Conservation (phyloP, 164 flowering plant species). For the Piper longum region DNA sequence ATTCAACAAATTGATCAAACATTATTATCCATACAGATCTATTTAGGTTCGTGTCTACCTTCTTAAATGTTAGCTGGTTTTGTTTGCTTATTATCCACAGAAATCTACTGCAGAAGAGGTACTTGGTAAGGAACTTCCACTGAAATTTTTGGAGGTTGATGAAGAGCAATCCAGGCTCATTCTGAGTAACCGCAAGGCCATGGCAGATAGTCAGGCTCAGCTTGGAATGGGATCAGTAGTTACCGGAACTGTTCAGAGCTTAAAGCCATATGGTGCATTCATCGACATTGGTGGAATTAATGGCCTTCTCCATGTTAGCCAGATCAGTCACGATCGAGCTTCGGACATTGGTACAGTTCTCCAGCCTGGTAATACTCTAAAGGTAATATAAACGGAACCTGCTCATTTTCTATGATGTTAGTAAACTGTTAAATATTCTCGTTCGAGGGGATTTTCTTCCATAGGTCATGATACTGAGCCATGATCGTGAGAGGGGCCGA, state of each 20-base stretch:
- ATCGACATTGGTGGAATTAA: constrained; percentile 95
- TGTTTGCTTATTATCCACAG: neutral
- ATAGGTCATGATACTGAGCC: constrained; percentile 93
- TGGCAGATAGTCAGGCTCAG: constrained; percentile 95
- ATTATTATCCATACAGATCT: neutral
- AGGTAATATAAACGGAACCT: constrained; percentile 29
- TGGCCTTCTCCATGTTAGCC: constrained; percentile 98
- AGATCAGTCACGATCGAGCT: constrained; percentile 94
- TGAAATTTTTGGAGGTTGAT: constrained; percentile 90
- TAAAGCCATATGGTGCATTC: constrained; percentile 97
- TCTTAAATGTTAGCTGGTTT: neutral
- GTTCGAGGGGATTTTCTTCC: constrained; percentile 1
- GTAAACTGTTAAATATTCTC: neutral
- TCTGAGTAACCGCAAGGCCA: constrained; percentile 92
- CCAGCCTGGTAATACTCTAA: constrained; percentile 89
- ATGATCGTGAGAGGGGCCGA: constrained; percentile 92
- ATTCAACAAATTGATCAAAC: no score
- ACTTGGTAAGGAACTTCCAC: constrained; percentile 70
- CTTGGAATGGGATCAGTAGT: constrained; percentile 96
- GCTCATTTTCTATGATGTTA: neutral
- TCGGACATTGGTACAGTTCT: constrained; percentile 86
- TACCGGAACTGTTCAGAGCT: constrained; percentile 77
- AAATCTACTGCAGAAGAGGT: constrained; percentile 78
- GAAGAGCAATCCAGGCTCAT: constrained; percentile 80
- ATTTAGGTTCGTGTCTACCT: neutral